phyloP scores from a whole-genome alignment of 331 rosid species.

The Malus hybrid region DNA sequence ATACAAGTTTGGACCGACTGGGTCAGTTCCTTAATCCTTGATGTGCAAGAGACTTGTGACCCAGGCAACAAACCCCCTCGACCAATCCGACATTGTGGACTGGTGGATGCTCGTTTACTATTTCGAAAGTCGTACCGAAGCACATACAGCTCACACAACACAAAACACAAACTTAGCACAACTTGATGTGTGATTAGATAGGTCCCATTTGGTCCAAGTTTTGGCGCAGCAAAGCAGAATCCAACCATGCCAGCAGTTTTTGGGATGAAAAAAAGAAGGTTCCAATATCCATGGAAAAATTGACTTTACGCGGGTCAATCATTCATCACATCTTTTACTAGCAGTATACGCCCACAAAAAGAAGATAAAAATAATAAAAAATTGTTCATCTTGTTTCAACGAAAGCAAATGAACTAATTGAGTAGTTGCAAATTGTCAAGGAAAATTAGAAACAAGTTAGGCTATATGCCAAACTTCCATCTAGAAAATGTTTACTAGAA shows the following conservation, averaged over 20 bases:
- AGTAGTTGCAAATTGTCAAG: neutral
- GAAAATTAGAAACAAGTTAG: neutral
- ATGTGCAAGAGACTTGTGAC: neutral
- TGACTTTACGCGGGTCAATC: too few species aligned
- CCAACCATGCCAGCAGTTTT: neutral
- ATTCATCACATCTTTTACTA: neutral
- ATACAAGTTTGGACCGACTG: neutral
- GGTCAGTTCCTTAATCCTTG: neutral
- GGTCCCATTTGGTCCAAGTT: neutral
- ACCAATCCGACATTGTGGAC: neutral
- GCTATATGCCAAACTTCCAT: neutral
- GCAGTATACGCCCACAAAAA: neutral
- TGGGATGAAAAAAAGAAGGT: neutral
- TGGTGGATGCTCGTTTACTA: neutral
- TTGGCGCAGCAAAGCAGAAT: neutral
- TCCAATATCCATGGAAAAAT: neutral
- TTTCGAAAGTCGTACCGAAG: too few species aligned
- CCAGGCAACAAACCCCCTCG: neutral
- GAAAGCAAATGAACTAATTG: neutral
- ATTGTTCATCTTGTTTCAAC: neutral
- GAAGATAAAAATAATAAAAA: too few species aligned
- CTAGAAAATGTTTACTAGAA: neutral
- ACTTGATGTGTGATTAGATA: too few species aligned
- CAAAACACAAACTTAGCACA: neutral
- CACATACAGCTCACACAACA: neutral